Evolutionary conservation across 2,329 filamentous ascomycete genomes (phyloP).

Genomic region (Talaromyces sp.): DNA sequence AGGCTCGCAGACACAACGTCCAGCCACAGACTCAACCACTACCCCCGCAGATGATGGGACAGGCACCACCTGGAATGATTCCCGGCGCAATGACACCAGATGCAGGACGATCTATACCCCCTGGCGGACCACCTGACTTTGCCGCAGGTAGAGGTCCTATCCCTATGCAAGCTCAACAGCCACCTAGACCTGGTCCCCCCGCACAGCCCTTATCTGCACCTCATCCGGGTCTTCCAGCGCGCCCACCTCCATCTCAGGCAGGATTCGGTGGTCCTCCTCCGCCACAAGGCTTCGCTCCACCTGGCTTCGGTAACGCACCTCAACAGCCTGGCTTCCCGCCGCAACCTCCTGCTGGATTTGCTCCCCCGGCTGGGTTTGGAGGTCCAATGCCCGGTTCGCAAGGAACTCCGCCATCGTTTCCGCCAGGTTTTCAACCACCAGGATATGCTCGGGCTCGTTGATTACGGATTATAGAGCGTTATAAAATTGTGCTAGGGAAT

Average conservation of each 20-base stretch:
- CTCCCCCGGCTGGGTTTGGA: constrained; percentile 49
- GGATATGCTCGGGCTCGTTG: constrained; percentile 39
- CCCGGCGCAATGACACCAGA: constrained; percentile 48
- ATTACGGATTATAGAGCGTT: constrained; percentile 18
- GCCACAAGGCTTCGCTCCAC: constrained; percentile 38
- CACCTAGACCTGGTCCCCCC: constrained; percentile 53
- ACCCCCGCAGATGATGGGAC: constrained; percentile 66
- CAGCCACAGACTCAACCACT: constrained; percentile 74
- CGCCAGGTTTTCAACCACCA: constrained; percentile 43
- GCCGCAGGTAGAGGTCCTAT: constrained; percentile 41
- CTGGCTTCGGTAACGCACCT: constrained; percentile 35
- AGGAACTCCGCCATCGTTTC: constrained; percentile 34
- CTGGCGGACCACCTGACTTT: constrained; percentile 31
- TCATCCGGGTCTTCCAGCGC: constrained; percentile 58
- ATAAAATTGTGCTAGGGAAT: background rate
- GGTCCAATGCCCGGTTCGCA: constrained; percentile 27
- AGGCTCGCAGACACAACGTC: constrained; percentile 93
- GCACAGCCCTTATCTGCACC: constrained; percentile 48
- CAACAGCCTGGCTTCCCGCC: constrained; percentile 31
- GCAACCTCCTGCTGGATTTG: constrained; percentile 49
- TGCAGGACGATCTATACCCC: constrained; percentile 32
- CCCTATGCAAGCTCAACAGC: constrained; percentile 40
- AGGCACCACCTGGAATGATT: constrained; percentile 36
- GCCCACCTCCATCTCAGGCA: constrained; percentile 66
- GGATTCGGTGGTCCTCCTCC: constrained; percentile 60